phyloP scores from a whole-genome alignment of 2,329 filamentous ascomycete species.

The Colletotrichum tanaceti region DNA sequence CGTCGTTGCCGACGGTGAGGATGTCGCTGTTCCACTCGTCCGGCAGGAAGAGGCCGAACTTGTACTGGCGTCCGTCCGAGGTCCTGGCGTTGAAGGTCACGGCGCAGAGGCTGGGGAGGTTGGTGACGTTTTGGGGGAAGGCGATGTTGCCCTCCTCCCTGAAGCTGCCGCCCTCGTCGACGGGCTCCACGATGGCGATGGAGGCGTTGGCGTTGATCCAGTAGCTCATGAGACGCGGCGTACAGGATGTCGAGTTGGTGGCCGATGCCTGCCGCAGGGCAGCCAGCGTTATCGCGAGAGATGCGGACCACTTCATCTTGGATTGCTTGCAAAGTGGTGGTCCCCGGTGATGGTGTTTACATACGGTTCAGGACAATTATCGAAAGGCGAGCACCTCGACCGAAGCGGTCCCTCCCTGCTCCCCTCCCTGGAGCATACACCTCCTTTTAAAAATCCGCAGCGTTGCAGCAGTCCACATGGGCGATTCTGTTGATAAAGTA shows the following conservation, averaged over 20 bases:
- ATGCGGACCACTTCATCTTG: constrained; percentile 30
- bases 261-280: constrained; percentile 21
- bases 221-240: constrained; percentile 30
- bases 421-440: too few relatives aligned
- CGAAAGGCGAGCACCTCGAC: background rate
- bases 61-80: constrained; percentile 43
- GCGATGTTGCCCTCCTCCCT: constrained; percentile 44
- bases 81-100: constrained; percentile 47
- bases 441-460: background rate
- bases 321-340: too few relatives aligned
- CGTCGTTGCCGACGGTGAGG: constrained; percentile 50
- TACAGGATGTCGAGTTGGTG: constrained; percentile 27
- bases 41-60: constrained; percentile 50
- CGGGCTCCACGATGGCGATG: constrained; percentile 37
- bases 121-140: constrained; percentile 46
- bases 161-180: constrained; percentile 42
- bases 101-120: constrained; percentile 50
- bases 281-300: constrained; percentile 15
- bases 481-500: background rate
- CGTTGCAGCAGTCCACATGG: background rate
- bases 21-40: constrained; percentile 48
- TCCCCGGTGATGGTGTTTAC: too few relatives aligned
- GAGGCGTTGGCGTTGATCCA: constrained; percentile 33
- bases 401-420: too few relatives aligned
- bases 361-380: too few relatives aligned